Conservation (phyloP, 169 alveolate species). For the Plasmodium gonderi region DNA sequence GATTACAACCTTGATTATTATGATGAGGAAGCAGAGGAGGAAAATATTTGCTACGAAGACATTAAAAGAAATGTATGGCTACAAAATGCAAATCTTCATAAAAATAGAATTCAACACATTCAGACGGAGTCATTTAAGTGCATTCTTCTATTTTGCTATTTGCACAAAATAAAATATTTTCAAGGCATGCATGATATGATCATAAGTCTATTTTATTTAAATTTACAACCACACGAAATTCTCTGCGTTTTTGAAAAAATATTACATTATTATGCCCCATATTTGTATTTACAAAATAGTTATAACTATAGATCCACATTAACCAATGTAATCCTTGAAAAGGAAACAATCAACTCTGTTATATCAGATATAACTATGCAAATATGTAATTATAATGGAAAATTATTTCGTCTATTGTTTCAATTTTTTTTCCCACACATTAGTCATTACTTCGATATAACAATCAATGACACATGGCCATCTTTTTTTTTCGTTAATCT, state of each 20-base stretch:
- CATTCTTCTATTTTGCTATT: slow-evolving; percentile 44
- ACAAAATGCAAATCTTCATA: slow-evolving; percentile 18
- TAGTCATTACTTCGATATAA: slow-evolving; percentile 39
- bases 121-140: slow-evolving; percentile 50
- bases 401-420: slow-evolving; percentile 36
- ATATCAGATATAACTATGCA: slow-evolving; percentile 31
- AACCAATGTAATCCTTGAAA: neutral
- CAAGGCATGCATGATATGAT: slow-evolving; percentile 75
- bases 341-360: neutral
- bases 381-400: slow-evolving; percentile 55
- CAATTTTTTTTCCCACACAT: slow-evolving; percentile 62
- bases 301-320: neutral
- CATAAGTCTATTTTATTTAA: slow-evolving; percentile 65
- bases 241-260: slow-evolving; percentile 71
- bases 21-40: slow-evolving; percentile 11
- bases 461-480: slow-evolving; percentile 50
- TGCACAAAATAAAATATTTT: slow-evolving; percentile 44
- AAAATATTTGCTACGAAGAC: slow-evolving; percentile 51
- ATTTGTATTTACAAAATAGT: slow-evolving; percentile 29
- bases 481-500: slow-evolving; percentile 55
- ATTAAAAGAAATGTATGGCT: slow-evolving; percentile 65
- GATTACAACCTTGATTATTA: neutral
- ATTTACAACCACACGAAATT: slow-evolving; percentile 51
- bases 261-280: slow-evolving; percentile 68
- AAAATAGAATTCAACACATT: slow-evolving; percentile 28